Evolutionary conservation across 202 grass and related monocot genomes (phyloP), one percentile per base, ranked within the genome.

Genomic region (Digitaria exilis): DNA sequence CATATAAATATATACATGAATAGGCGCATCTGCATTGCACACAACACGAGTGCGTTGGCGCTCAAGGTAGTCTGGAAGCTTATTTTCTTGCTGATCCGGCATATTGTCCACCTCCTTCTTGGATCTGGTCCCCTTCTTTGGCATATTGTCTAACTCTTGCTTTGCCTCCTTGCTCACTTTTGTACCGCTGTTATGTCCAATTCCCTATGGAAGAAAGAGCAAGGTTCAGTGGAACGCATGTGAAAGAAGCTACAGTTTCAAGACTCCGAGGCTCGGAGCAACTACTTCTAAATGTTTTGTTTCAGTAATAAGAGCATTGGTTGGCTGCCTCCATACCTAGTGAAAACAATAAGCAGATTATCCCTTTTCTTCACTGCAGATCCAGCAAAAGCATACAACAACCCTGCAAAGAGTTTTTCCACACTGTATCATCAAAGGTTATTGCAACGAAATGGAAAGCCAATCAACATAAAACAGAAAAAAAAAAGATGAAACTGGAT

Each of bases 31-130:
- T 6, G 77, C 69, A 15, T 89, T 98, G 91, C 92, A 97, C n/a
- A 88, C 21, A 19, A 91, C 92, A 26, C 90, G 91, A 2, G 92
- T 92, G 21, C 89, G 92, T 80, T 93, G 92, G 56, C 90, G 45
- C 70, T 95, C 86, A 39, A 98, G 89, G 86, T 97, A 45, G n/a
- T 93, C 88, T 6, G 92, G 95, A 60, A 97, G 92, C 84, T 92
- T 87, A 7, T 84, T 74, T 49, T 71, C 67, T 54, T 30, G 68
- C 50, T 87, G 81, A 56, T 61, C 72, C 25, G 81, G 84, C 16
- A 81, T 87, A 52, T 92, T 71, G 19, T 82, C 69, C 71, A 82
- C 88, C 51, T 80, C 75, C 43, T 83, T 72, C 14, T 74, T 52
- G 21, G 87, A 92, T 43, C 73, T 85, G 3, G 32, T 7, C 3